phyloP scores from a whole-genome alignment of 257 asterid species.

The Nicotiana benthamiana region DNA sequence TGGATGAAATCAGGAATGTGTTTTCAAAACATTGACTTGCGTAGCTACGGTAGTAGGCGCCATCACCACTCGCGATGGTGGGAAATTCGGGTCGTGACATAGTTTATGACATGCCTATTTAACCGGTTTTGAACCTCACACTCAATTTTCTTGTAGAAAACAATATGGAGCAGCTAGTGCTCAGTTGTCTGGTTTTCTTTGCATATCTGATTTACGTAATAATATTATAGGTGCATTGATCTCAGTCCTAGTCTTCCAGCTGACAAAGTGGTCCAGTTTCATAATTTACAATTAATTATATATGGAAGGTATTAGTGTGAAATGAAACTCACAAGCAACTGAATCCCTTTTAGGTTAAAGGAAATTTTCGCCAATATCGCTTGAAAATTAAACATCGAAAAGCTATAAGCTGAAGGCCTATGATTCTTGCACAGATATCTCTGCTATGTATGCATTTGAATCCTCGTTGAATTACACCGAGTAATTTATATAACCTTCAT shows the following conservation, averaged over 20 bases:
- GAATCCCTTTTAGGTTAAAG: neutral
- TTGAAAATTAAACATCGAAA: neutral
- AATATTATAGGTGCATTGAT: neutral
- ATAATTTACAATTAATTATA: neutral
- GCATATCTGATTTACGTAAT: neutral
- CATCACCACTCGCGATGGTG: too few species aligned
- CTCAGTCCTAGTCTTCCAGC: neutral
- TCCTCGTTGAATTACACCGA: neutral
- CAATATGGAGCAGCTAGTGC: neutral
- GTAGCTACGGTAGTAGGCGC: too few species aligned
- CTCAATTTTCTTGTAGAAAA: neutral
- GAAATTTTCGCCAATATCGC: neutral
- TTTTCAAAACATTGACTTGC: too few species aligned
- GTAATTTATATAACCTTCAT: constrained; percentile 6
- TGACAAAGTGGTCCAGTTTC: neutral
- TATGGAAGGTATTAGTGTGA: neutral
- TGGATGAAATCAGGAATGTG: too few species aligned
- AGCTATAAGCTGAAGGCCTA: neutral
- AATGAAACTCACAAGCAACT: neutral
- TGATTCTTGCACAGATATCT: neutral
- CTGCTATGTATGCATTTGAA: neutral
- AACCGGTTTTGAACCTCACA: neutral
- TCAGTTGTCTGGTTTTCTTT: neutral
- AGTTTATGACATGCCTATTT: neutral
- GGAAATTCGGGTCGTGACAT: too few species aligned